phyloP scores from a whole-genome alignment of 2,329 filamentous ascomycete genomes.

The Parastagonospora nodorum region DNA sequence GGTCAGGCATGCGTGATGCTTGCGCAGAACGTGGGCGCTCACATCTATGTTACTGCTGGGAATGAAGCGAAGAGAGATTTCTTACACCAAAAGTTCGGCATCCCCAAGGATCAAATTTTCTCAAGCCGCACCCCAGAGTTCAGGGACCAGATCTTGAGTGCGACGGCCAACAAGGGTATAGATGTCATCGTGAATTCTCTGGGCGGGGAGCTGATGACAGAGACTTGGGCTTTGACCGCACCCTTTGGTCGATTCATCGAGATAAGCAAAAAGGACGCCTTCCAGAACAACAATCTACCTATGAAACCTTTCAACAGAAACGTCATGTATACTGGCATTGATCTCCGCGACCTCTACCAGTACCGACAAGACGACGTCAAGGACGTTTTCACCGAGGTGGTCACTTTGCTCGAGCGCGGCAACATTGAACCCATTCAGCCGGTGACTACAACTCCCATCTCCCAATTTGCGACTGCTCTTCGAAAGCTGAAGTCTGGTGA shows the following conservation, averaged over 20 bases:
- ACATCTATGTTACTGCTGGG: slow-evolving; percentile 18
- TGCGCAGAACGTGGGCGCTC: slow-evolving; percentile 8
- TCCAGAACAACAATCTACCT: slow-evolving; percentile 8
- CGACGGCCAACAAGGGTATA: slow-evolving; percentile 21
- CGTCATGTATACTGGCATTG: slow-evolving; percentile 6
- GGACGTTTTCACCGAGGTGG: background rate
- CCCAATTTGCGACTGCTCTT: background rate
- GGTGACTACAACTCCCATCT: background rate
- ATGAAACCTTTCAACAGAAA: slow-evolving; percentile 8
- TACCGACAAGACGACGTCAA: background rate
- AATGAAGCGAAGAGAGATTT: background rate
- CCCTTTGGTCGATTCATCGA: slow-evolving; percentile 14
- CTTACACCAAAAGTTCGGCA: background rate
- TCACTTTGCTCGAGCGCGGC: background rate
- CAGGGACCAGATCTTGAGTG: background rate
- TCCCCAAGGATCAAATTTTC: background rate
- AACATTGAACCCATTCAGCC: background rate
- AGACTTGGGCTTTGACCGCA: slow-evolving; percentile 53
- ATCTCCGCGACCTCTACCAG: slow-evolving; percentile 2
- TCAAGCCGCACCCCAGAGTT: background rate
- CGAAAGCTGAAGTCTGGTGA: background rate
- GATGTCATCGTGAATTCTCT: slow-evolving; percentile 34
- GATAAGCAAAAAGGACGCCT: slow-evolving; percentile 18
- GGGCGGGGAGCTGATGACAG: slow-evolving; percentile 27
- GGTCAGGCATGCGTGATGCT: slow-evolving; percentile 31